Base-by-base conservation (phyloP, 2,329 filamentous ascomycete genomes). In the Ceratocystis albifundus region DNA sequence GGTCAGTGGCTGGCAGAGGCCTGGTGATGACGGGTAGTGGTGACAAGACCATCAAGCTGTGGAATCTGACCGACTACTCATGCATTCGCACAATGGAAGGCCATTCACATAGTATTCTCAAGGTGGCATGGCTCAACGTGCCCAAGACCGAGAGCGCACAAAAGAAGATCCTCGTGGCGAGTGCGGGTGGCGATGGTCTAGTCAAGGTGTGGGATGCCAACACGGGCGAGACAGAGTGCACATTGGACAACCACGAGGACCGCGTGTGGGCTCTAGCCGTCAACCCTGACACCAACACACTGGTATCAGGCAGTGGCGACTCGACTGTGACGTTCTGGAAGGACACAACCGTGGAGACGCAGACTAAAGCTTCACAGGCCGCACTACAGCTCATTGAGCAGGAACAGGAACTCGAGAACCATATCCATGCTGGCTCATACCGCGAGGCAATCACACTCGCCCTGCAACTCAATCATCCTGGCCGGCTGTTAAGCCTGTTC, bases 151-250 rank as follows among this genome's bases (percentile, higher is more conserved):
- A 77, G 30, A 76, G 81, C 67, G 78, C 82, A 22, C 78, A 81
- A 61, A 75, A 77, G 30, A 87, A 84, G 73, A 79, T 89, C 0
- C 85, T 89, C 68, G 84, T 96, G 67, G 90, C 89, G 44, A 95
- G 88, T 70, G 92, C 94, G 15, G 94, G 89, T 48, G 92, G 91
- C 68, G 95, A 99, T 75, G 94, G 94, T 1, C 82, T 99, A 2
- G 91, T 99, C 67, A 99, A 97, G 76, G 85, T 99, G 41, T 99
- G 94, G 94, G 90, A 96, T 71, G 88, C 89, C 12, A 88, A 88
- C 72, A 86, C 83, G 1, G 91, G 92, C 61, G 94, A 97, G 75
- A 81, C 86, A 2, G 90, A 92, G 70, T 88, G 88, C 70, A 99
- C 94, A 0, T 82, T 99, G 3, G 94, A 99, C 76, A 97, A 97